Evolutionary conservation across 2,329 filamentous ascomycete species (phyloP).

Genomic region (Stemphylium lycopersici): DNA sequence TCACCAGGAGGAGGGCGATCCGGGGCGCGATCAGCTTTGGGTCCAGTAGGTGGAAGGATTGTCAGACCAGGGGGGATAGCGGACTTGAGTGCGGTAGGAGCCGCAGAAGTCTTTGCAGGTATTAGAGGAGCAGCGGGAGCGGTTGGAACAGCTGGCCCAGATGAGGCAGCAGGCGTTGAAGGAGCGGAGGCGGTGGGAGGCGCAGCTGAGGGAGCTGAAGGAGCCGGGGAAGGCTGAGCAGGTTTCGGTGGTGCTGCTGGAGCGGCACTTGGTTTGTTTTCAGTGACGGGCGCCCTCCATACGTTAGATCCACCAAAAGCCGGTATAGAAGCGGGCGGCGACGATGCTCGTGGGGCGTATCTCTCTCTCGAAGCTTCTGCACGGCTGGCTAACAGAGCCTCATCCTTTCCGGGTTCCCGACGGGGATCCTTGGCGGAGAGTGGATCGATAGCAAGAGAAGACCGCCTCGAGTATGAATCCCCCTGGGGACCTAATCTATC

Average conservation of each 20-base stretch:
- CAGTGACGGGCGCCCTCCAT: slow-evolving; percentile 50
- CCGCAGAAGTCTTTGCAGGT: slow-evolving; percentile 23
- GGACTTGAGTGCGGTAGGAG: slow-evolving; percentile 39
- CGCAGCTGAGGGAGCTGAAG: slow-evolving; percentile 28
- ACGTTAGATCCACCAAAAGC: slow-evolving; percentile 60
- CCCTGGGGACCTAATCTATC: slow-evolving; percentile 41
- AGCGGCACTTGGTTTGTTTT: slow-evolving; percentile 36
- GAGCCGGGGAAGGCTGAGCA: slow-evolving; percentile 29
- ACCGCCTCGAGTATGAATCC: slow-evolving; percentile 46
- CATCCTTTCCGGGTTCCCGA: slow-evolving; percentile 52
- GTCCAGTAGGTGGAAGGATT: slow-evolving; percentile 49
- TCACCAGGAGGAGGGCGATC: slow-evolving; percentile 36
- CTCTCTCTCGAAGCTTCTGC: slow-evolving; percentile 55
- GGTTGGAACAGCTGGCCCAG: slow-evolving; percentile 15
- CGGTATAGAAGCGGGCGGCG: slow-evolving; percentile 62
- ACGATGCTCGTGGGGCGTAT: slow-evolving; percentile 56
- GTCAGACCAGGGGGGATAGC: slow-evolving; percentile 47
- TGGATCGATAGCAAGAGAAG: slow-evolving; percentile 45
- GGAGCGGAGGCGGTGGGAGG: slow-evolving; percentile 26
- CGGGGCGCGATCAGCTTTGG: slow-evolving; percentile 45
- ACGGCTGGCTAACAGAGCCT: slow-evolving; percentile 54
- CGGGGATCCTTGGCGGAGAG: slow-evolving; percentile 40
- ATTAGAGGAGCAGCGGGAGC: slow-evolving; percentile 23
- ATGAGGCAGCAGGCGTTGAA: slow-evolving; percentile 24
- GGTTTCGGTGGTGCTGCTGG: slow-evolving; percentile 38